Evolutionary conservation across 2,329 filamentous ascomycete genomes (phyloP), one percentile per base, ranked within the genome.

Genomic region (Nemania sp.): DNA sequence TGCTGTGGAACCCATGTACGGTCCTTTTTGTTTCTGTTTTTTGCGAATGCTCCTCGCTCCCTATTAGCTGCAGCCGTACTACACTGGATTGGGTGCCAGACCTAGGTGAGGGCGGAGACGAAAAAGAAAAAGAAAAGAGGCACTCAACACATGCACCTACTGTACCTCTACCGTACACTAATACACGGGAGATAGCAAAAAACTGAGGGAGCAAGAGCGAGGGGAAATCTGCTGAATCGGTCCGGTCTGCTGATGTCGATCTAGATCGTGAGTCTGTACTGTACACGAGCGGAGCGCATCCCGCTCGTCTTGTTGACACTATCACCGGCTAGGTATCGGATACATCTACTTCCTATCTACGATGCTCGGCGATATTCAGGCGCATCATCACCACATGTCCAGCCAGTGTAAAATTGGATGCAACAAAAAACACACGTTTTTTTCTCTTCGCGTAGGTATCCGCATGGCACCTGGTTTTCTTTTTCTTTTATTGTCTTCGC

Each of bases 1-100:
- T 62, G 45, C 45, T 57, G 59, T 58, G 59, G 53, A 54, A 55
- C 51, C 45, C 45, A 62, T 66, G 64, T 62, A 62, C 29, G 53
- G 58, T 62, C 58, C 59, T 62, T 62, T 66, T 29, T 32, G 18
- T 29, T n/a, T 54, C 38, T 54, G 24, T 24, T 62, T 18, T 45
- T n/a, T n/a, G n/a, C n/a, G n/a, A n/a, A n/a, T n/a, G n/a, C n/a
- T n/a, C n/a, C n/a, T n/a, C 54, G 47, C 29, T 18, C 58, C 47
- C 13, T 20, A 13, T 32, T 15, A 53, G 26, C 20, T 43, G 26
- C 35, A 5, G 38, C 27, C n/a, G 47, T 54, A 18, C 35, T 32
- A 26, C 49, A 22, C 59, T 62, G 38, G 43, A 60, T 24, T 22
- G 20, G 29, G 3, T 26, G 52, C 32, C 32, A 52, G 58, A 61